A percentile compares a stretch with the other conserved stretches of the same genome.
These are phyloP conservation scores for Coemansia sp. DNA, from an alignment of 192 early-diverging fungal species.

Conservation along the genomic window DNA sequence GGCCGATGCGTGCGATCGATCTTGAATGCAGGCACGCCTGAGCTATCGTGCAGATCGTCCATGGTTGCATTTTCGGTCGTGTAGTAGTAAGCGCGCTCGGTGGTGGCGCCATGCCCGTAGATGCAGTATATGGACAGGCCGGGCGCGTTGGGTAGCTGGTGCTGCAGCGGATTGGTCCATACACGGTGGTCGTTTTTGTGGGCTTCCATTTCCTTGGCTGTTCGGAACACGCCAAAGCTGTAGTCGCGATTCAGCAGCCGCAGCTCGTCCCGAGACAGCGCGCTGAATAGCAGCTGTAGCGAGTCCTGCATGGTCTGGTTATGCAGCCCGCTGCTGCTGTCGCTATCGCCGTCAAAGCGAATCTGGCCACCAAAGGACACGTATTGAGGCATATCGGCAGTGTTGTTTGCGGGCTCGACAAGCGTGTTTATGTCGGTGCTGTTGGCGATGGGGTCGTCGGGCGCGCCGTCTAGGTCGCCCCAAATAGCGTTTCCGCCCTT, in stretches of 20 bases:
- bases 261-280: constrained; percentile 52
- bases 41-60: constrained; percentile 17
- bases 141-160: constrained; percentile 66
- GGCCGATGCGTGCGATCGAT: constrained; percentile 33
- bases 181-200: constrained; percentile 59
- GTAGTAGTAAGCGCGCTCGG: constrained; percentile 86
- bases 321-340: neutral
- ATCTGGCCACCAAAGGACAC: constrained; percentile 59
- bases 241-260: constrained; percentile 59
- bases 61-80: constrained; percentile 22
- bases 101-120: constrained; percentile 75
- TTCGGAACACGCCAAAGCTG: constrained; percentile 63
- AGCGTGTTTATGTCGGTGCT: neutral
- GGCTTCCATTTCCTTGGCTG: constrained; percentile 59
- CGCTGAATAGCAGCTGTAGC: constrained; percentile 57
- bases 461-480: constrained; percentile 65
- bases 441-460: constrained; percentile 59
- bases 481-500: constrained; percentile 81
- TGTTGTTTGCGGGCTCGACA: constrained; percentile 14
- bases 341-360: constrained; percentile 40
- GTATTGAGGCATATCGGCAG: neutral
- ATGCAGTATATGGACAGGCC: constrained; percentile 77
- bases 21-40: constrained; percentile 22
- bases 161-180: constrained; percentile 82
- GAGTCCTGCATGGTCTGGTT: constrained; percentile 52